Evolutionary conservation across 202 grass and related monocot genomes (phyloP), one percentile per base, ranked within the genome.

Genomic region (Setaria viridis): DNA sequence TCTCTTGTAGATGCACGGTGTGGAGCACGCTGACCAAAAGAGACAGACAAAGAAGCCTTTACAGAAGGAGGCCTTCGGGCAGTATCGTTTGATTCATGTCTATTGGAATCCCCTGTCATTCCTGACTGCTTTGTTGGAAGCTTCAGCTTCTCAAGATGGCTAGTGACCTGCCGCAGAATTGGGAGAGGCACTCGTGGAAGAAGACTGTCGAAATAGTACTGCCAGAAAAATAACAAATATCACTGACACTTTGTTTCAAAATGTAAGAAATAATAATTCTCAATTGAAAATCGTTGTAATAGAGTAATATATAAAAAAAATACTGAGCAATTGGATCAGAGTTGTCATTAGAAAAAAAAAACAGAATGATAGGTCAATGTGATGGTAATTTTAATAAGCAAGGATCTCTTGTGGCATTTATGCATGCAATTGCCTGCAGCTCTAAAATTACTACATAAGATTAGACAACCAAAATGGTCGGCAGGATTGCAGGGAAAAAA

Each of bases 191-290:
- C 92, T 62, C 92, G 85, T 47, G 97, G 97, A 62, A 99, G 92
- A 70, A 99, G 85, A 41, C 93, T 99, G 69, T 99, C 97, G 14
- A 99, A 99, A 83, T 99, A 99, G 64, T 96, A 99, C 93, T 99
- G 92, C 88, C 91, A 91, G 73, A 50, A 39, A 43, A 74, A 59
- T 25, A 85, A 57, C 32, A 78, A 83, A 50, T 30, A 70, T 21
- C 65, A 82, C 45, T 70, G 16, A 73, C 11, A 73, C n/a, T 78
- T 72, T 78, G 37, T 34, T 72, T 81, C 7, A 48, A 51, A 47
- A 56, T 78, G 32, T 53, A 32, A 78, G 58, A 70, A 20, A 49
- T 66, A 29, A 42, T 35, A 85, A 65, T 82, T 58, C 20, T 65
- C 37, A 67, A 71, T 9, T 72, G 32, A 80, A 88, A 54, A 59